Base-by-base conservation (phyloP, 192 early-diverging fungal species). In the Geranomyces variabilis region DNA sequence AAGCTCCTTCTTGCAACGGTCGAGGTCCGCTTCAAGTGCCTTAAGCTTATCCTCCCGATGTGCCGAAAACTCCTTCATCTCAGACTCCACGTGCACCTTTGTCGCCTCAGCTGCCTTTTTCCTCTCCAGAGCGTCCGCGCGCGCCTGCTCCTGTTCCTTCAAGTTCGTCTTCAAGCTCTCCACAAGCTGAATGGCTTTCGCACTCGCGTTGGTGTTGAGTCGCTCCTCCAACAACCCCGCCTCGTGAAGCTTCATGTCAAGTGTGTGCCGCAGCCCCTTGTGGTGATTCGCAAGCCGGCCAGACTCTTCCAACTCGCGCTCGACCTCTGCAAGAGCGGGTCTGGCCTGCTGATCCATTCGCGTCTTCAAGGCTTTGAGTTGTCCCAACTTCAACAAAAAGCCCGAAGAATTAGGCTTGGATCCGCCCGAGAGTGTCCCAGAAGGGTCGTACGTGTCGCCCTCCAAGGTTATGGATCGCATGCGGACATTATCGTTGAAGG, bases 391-490 rank as follows among this genome's bases (percentile, higher is more conserved):
- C 4, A 86, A 71, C 0, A 99, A 84, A 29, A 93, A 80, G 1
- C 93, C 93, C 0, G 84, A 78, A 7, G 89, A 89, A 12, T 77
- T 80, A 2, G 93, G 86, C 69, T 86, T 88, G 7, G 95, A 91
- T 1, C 97, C 97, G 64, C 97, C 97, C 15, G 94, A 90, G 67
- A 99, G 86, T 3, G 91, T 92, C 31, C 97, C 97, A 17, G 88
- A 87, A 12, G 97, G 96, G 71, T 98, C 95, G 77, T 99, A 99
- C 2, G 94, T 85, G 77, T 99, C 97, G 46, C 97, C 97, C 34
- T 97, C 96, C 0, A 92, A 75, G 3, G 97, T 98, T n/a, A 99
- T 93, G n/a, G 92, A 95, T 66, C 93, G 91, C 49, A 88, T 76
- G 17, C 88, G 84, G 41, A 99, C 90, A 48, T 82, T 82, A 62